Evolutionary conservation across 306 rosid species (phyloP), one percentile per base, ranked within the genome.

Genomic region (Trichosanthes truncata): DNA sequence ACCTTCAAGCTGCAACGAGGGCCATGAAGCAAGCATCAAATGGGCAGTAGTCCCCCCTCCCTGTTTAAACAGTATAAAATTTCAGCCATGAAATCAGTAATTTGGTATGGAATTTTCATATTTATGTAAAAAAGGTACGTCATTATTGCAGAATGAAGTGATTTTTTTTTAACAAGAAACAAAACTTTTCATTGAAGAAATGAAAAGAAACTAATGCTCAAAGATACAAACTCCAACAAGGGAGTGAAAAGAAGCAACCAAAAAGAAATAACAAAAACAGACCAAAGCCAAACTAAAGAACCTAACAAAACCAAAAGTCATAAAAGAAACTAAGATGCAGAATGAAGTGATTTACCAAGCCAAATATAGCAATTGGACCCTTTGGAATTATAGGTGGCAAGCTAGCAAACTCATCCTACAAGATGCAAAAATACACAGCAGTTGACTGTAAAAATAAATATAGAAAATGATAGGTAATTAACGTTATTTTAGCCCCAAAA

Each of bases 21-120:
- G 97, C 97, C 97, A 93, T 79, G 92, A 85, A 81, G 85, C 90
- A 79, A 95, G 97, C 92, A 95, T 90, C 89, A 95, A 80, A 81
- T 88, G 93, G 61, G 97, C 98, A 81, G 91, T 89, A 79, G 98
- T 95, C 81, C 97, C 97, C 77, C 91, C 98, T 77, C 94, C 98
- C 98, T 95, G 92, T 85, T 65, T 80, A 71, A 80, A 56, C 78
- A 80, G 71, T 77, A 56, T 40, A 75, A 36, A 36, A 69, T 45
- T 82, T 43, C 60, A 84, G 61, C 48, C 23, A 31, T 67, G 76
- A 82, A 56, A 45, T 68, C 74, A 78, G 49, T 7, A 15, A 26
- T 35, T 76, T 81, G 68, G 53, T 40, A 73, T 45, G 62, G 46
- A 71, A 88, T 52, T 72, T 72, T 48, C 20, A 60, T 59, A 48